Evolutionary conservation across 2,329 filamentous ascomycete genomes (phyloP), one percentile per base, ranked within the genome.

Genomic region (Diplocarpon mali): DNA sequence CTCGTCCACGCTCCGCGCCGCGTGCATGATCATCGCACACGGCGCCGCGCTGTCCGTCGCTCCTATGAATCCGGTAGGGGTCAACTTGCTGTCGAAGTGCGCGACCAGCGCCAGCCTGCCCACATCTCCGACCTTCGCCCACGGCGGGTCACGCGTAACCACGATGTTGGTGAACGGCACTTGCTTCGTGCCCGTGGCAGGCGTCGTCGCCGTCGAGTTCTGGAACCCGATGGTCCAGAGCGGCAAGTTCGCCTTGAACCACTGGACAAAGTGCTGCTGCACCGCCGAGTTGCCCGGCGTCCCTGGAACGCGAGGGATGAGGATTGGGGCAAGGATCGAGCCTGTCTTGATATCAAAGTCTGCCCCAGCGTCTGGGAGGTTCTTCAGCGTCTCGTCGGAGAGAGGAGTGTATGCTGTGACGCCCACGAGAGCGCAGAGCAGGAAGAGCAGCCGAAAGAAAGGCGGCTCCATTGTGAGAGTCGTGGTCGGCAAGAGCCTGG

Each of bases 1-100:
- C 1, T 68, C 72, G 58, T 96, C 89, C 37, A 98, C 76, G 51
- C 78, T 85, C 53, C 81, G 73, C 50, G 89, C 85, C 11, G 83
- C 78, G 62, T 95, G 85, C 76, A 98, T 75, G 47, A 98, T 71
- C 73, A 96, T 88, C 0, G 92, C 92, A 64, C 90, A 96, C 9
- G 92, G 89, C 14, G 85, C 92, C 1, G 92, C 92, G 57, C 87
- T 95, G 61, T 98, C 92, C 12, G 79, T 93, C 0, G 90, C 92
- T 0, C 92, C 92, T 47, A 98, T 84, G 62, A 98, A 98, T 1
- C 88, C 90, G 49, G 80, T 68, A 0, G 89, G 90, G 20, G 70
- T 70, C 46, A 83, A 72, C 65, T 94, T 84, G 61, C 80, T 89
- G 58, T 98, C 92, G 62, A 95, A 96, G 62, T 98, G 92, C 34